A percentile compares a stretch with the other conserved stretches of the same genome.
Evolutionary conservation across 2,329 filamentous ascomycete genomes (phyloP).

Genomic region (Emmonsia crescens): DNA sequence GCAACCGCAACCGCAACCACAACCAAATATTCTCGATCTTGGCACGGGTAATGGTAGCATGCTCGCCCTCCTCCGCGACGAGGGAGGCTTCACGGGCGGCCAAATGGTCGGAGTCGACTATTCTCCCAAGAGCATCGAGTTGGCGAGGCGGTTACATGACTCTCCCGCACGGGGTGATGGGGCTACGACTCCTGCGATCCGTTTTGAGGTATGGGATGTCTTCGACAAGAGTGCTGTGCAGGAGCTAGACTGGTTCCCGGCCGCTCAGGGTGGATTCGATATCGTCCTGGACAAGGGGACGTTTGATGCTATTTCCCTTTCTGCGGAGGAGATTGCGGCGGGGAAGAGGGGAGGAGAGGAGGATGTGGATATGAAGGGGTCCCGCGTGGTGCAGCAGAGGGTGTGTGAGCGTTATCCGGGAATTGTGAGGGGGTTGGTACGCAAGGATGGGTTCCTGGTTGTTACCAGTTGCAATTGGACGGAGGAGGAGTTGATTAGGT

Average conservation of each 20-base stretch:
- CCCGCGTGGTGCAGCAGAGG: slow-evolving; percentile 35
- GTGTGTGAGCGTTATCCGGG: slow-evolving; percentile 65
- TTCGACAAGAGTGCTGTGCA: slow-evolving; percentile 30
- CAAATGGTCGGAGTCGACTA: slow-evolving; percentile 83
- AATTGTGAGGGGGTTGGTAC: slow-evolving; percentile 58
- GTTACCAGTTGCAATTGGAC: slow-evolving; percentile 99
- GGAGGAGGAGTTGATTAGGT: slow-evolving; percentile 66
- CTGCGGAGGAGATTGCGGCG: slow-evolving; percentile 21
- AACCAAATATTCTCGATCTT: slow-evolving; percentile 59
- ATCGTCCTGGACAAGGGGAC: slow-evolving; percentile 96
- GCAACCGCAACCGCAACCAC: slow-evolving; percentile 14
- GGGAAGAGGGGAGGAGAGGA: slow-evolving; percentile 39
- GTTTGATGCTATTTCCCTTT: slow-evolving; percentile 85
- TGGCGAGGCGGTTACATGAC: slow-evolving; percentile 54
- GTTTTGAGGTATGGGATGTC: slow-evolving; percentile 56
- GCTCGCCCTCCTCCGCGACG: slow-evolving; percentile 65
- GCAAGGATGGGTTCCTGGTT: slow-evolving; percentile 60
- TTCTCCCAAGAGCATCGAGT: slow-evolving; percentile 58
- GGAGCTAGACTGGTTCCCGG: slow-evolving; percentile 29
- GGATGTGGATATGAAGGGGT: slow-evolving; percentile 32
- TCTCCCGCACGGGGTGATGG: slow-evolving; percentile 47
- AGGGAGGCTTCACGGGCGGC: slow-evolving; percentile 50
- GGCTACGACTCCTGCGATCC: slow-evolving; percentile 45
- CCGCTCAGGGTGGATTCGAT: slow-evolving; percentile 55
- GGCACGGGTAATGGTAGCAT: slow-evolving; percentile 92